Evolutionary conservation across 768 basidiomycete genomes (phyloP).

Genomic region (Russula griseocarnosa): DNA sequence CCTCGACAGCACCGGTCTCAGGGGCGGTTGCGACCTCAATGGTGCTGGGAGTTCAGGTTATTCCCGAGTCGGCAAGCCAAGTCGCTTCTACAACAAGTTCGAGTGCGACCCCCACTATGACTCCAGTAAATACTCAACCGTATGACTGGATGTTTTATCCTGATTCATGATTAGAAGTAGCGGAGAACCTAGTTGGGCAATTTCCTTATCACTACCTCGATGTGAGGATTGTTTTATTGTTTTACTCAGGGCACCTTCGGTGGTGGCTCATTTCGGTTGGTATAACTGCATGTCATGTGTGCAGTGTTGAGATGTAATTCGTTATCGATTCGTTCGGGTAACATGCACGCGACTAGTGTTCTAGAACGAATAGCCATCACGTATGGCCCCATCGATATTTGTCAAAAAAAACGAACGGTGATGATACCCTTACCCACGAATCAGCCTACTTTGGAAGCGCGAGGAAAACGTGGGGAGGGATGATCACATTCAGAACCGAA

Average conservation of each 20-base stretch:
- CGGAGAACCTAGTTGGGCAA: background rate
- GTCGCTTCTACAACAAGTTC: background rate
- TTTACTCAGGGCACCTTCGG: background rate
- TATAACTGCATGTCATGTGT: constrained; percentile 23
- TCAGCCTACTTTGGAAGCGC: no score
- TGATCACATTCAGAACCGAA: background rate
- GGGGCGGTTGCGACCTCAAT: constrained; percentile 5
- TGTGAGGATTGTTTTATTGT: constrained; percentile 18
- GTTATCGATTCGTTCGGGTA: background rate
- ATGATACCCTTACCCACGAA: background rate
- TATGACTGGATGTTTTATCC: constrained; percentile 29
- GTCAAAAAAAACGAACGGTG: no score
- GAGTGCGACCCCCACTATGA: constrained; percentile 17
- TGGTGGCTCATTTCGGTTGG: background rate
- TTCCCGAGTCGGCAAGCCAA: constrained; percentile 9
- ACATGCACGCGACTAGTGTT: background rate
- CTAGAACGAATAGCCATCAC: no score
- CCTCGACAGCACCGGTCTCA: background rate
- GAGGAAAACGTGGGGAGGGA: background rate
- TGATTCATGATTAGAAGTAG: constrained; percentile 2
- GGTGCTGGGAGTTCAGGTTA: constrained; percentile 19
- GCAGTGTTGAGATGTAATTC: constrained; percentile 1
- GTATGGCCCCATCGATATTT: background rate
- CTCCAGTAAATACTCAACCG: constrained; percentile 24
- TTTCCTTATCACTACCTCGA: background rate